These are phyloP conservation scores for Calvatia gigantea DNA, from an alignment of 768 basidiomycete genomes.

Conservation along the genomic window DNA sequence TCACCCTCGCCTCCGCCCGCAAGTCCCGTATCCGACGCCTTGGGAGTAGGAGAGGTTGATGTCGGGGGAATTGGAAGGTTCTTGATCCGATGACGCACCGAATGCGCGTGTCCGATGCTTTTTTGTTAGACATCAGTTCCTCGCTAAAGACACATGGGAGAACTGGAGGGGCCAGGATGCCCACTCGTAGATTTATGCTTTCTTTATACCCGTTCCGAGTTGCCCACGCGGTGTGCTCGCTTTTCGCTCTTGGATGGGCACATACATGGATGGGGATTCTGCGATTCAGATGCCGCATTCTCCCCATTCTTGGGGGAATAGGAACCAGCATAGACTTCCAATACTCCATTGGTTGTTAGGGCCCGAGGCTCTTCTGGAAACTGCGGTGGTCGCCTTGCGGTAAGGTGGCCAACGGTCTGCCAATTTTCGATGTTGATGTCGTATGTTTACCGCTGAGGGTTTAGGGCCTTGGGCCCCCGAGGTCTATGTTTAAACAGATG, in stretches of 20 bases:
- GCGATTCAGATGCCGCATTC: background rate
- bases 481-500: too few relatives aligned
- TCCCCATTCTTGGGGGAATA: background rate
- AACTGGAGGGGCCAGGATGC: background rate
- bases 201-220: background rate
- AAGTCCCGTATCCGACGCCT: conserved; percentile 5
- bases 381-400: too few relatives aligned
- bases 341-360: background rate
- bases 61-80: background rate
- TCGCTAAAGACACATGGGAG: background rate
- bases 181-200: background rate
- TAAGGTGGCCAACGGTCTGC: too few relatives aligned
- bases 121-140: background rate
- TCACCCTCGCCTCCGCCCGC: conserved; percentile 22
- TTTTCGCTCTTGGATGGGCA: background rate
- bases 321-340: background rate
- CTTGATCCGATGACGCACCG: background rate
- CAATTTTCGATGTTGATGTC: background rate
- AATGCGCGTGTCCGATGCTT: background rate
- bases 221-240: background rate
- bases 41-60: conserved; percentile 8
- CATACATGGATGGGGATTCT: background rate
- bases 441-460: background rate
- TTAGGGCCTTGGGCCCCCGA: too few relatives aligned
- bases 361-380: too few relatives aligned